phyloP scores from a whole-genome alignment of 1,284 basidiomycete species.

The Fomitopsis schrenkii region DNA sequence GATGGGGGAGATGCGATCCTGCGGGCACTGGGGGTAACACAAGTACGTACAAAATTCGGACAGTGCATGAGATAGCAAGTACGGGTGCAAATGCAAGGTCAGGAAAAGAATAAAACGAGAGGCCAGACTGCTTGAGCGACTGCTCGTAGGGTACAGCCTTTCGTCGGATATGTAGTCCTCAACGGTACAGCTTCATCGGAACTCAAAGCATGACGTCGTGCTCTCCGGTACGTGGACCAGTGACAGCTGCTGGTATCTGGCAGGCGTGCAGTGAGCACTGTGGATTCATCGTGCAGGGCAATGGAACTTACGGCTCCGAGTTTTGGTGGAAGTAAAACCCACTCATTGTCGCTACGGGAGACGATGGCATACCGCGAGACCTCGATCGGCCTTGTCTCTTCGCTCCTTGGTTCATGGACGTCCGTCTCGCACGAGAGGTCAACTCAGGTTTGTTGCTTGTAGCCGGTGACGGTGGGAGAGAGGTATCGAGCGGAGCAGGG shows the following conservation, averaged over 20 bases:
- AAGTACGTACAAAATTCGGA: constrained; percentile 1
- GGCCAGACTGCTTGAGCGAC: neutral
- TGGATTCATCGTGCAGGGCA: neutral
- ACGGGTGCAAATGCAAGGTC: neutral
- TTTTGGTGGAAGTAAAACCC: constrained; percentile 87
- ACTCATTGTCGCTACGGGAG: constrained; percentile 66
- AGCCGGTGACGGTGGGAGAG: constrained; percentile 34
- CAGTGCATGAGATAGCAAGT: neutral
- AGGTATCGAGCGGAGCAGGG: constrained; percentile 88
- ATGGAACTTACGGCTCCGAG: constrained; percentile 26
- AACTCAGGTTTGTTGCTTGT: constrained; percentile 25
- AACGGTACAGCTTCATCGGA: constrained; percentile 30
- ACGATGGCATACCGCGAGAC: constrained; percentile 20
- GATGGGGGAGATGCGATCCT: constrained; percentile 5
- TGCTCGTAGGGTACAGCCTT: constrained; percentile 12
- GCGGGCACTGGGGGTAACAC: constrained; percentile 6
- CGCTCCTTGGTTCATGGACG: constrained; percentile 20
- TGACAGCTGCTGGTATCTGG: constrained; percentile 42
- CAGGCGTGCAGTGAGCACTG: neutral
- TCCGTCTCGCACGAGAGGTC: constrained; percentile 22
- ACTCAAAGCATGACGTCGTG: constrained; percentile 37
- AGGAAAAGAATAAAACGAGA: neutral
- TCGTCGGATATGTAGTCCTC: constrained; percentile 7
- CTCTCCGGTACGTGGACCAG: constrained; percentile 36
- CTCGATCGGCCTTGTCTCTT: constrained; percentile 22